Evolutionary conservation across 2,329 filamentous ascomycete species (phyloP).

Genomic region (Trichoderma arundinaceum): DNA sequence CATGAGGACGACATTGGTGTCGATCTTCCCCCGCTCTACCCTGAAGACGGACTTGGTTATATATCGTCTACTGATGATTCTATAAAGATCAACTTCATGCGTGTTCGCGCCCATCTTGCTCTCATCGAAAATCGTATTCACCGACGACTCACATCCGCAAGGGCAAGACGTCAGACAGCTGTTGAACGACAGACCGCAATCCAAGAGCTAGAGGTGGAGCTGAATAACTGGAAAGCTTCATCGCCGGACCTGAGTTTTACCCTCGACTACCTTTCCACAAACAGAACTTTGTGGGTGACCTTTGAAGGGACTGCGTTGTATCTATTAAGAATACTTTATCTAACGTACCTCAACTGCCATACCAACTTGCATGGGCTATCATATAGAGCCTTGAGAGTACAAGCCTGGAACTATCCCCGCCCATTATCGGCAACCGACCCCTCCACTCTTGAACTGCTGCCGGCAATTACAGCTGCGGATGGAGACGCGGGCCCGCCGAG

Average conservation of each 20-base stretch:
- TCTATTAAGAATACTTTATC: background rate
- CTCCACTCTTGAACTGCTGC: background rate
- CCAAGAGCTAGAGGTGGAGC: background rate
- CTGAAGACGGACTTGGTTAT: conserved; percentile 4
- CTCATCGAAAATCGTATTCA: conserved; percentile 17
- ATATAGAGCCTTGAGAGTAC: background rate
- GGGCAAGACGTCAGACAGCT: background rate
- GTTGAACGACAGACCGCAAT: background rate
- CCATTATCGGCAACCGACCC: background rate
- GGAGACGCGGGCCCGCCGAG: background rate
- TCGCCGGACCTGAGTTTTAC: background rate
- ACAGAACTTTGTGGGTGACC: background rate
- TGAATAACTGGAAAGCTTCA: background rate
- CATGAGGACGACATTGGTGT: conserved; percentile 14
- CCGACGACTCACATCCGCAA: conserved; percentile 11
- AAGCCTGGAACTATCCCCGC: background rate
- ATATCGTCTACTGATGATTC: conserved; percentile 9
- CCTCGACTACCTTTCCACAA: background rate
- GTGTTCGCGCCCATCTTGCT: conserved; percentile 6
- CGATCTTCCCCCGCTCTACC: background rate
- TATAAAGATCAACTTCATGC: conserved; percentile 2
- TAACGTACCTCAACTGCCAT: conserved; percentile 10
- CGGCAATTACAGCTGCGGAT: background rate
- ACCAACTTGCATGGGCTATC: conserved; percentile 6
- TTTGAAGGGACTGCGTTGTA: background rate